These are phyloP conservation scores for Mycena sp. DNA, from an alignment of 1,284 basidiomycete species.

Conservation along the genomic window DNA sequence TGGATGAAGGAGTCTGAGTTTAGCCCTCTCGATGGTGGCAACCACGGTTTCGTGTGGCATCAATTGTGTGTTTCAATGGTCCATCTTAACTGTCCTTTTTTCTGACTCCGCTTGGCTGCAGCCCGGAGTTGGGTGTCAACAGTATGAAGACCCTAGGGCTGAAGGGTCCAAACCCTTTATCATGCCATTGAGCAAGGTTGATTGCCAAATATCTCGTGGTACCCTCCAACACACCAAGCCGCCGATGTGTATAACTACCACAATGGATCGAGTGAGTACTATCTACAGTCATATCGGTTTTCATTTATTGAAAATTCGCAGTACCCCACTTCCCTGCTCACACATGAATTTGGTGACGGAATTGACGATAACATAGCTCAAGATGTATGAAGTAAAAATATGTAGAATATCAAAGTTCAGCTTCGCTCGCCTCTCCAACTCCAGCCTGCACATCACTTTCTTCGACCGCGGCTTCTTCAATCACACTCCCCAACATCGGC, in stretches of 20 bases:
- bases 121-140: slow-evolving; percentile 1
- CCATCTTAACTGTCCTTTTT: background rate
- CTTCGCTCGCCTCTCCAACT: too few relatives aligned
- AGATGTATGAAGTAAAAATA: too few relatives aligned
- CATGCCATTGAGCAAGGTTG: background rate
- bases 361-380: background rate
- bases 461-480: background rate
- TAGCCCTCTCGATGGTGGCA: background rate
- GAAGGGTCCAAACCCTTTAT: background rate
- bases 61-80: background rate
- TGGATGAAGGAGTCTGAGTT: background rate
- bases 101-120: background rate
- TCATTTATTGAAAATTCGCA: background rate
- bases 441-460: background rate
- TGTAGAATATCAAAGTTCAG: too few relatives aligned
- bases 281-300: background rate
- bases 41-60: background rate
- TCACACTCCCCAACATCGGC: background rate
- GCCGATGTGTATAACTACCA: background rate
- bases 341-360: background rate
- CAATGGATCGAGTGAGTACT: slow-evolving; percentile 10
- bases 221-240: background rate
- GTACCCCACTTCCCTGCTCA: slow-evolving; percentile 1
- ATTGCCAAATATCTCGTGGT: slow-evolving; percentile 4
- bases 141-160: background rate